Percentiles rank a stretch among this genome's conserved stretches.
phyloP scores from a whole-genome alignment of 148 eudicot genomes.

The Rhododendron kiyosumense region DNA sequence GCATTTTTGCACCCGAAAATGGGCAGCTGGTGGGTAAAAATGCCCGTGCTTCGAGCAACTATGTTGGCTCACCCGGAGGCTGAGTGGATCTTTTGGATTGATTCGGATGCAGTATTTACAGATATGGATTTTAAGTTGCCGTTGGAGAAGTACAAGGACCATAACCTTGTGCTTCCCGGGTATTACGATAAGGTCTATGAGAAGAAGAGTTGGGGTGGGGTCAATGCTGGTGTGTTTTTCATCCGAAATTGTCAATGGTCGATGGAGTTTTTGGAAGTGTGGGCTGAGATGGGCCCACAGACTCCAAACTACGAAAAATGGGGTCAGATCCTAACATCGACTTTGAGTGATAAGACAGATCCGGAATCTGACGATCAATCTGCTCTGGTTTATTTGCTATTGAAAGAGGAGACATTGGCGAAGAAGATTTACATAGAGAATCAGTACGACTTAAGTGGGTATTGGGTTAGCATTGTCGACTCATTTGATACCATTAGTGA shows the following conservation, averaged over 20 bases:
- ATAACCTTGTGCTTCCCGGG: constrained; percentile 58
- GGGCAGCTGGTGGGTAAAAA: constrained; percentile 54
- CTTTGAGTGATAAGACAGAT: constrained; percentile 38
- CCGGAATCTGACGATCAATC: constrained; percentile 67
- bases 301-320: constrained; percentile 53
- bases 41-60: constrained; percentile 52
- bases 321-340: constrained; percentile 35
- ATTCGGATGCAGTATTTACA: constrained; percentile 73
- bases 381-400: constrained; percentile 44
- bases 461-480: constrained; percentile 47
- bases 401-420: constrained; percentile 48
- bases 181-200: constrained; percentile 35
- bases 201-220: constrained; percentile 52
- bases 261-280: constrained; percentile 48
- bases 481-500: constrained; percentile 16
- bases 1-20: constrained; percentile 40
- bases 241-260: constrained; percentile 84
- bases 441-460: constrained; percentile 42
- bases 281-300: constrained; percentile 70
- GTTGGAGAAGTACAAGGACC: constrained; percentile 31
- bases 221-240: constrained; percentile 74
- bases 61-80: constrained; percentile 83
- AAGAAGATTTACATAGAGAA: constrained; percentile 44
- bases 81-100: constrained; percentile 93
- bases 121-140: constrained; percentile 76